phyloP scores from a whole-genome alignment of 1,284 basidiomycete genomes.

The Quambalaria eucalypti region DNA sequence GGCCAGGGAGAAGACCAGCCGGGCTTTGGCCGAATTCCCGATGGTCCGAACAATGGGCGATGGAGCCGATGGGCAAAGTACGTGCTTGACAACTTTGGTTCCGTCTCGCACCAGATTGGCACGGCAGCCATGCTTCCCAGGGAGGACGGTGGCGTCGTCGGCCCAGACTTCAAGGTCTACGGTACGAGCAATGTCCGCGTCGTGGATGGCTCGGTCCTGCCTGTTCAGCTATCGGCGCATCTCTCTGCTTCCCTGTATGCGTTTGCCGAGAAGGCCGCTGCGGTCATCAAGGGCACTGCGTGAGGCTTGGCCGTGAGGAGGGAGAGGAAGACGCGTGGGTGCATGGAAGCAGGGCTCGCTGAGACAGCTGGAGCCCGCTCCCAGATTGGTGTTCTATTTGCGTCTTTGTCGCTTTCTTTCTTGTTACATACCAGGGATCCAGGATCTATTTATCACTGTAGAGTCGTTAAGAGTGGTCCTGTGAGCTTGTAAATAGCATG shows the following conservation, averaged over 20 bases:
- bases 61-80: conserved; percentile 45
- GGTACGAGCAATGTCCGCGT: conserved; percentile 35
- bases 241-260: conserved; percentile 29
- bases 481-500: too few relatives aligned
- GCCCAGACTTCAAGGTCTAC: conserved; percentile 44
- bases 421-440: too few relatives aligned
- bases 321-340: too few relatives aligned
- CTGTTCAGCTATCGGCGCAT: conserved; percentile 28
- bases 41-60: conserved; percentile 30
- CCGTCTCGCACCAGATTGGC: conserved; percentile 57
- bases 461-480: too few relatives aligned
- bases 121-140: conserved; percentile 59
- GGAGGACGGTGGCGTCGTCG: conserved; percentile 54
- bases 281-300: not conserved
- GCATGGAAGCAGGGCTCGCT: too few relatives aligned
- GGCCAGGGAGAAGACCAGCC: conserved; percentile 40
- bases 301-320: too few relatives aligned
- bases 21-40: conserved; percentile 32
- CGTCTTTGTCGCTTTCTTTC: too few relatives aligned
- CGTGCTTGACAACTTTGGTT: conserved; percentile 42
- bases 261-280: conserved; percentile 30
- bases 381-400: too few relatives aligned
- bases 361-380: too few relatives aligned
- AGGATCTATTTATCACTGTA: too few relatives aligned
- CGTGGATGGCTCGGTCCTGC: conserved; percentile 32